Percentiles rank a stretch among this genome's conserved stretches.
These are phyloP conservation scores for Endocalyx cinctus DNA, from an alignment of 2,329 filamentous ascomycete genomes.

Conservation along the genomic window DNA sequence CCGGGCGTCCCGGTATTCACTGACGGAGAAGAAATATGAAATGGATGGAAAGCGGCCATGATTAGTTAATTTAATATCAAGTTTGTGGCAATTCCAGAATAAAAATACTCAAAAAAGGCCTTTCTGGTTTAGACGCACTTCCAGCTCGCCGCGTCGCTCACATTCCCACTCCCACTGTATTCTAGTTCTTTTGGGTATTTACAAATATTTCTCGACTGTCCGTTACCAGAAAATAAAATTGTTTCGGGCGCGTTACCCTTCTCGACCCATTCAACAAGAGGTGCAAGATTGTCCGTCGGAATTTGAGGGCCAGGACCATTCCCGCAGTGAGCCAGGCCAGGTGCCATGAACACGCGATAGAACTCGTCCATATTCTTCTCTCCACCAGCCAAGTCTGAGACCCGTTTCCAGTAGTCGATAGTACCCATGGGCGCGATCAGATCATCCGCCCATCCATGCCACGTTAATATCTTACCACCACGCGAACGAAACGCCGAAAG, in stretches of 20 bases:
- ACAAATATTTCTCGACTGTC: slow-evolving; percentile 13
- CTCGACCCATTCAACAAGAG: slow-evolving; percentile 19
- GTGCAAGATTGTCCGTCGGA: slow-evolving; percentile 9
- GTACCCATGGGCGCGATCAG: slow-evolving; percentile 28
- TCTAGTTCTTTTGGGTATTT: slow-evolving; percentile 13
- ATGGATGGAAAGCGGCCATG: too few species aligned
- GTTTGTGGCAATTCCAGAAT: too few species aligned
- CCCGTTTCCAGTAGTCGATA: slow-evolving; percentile 28
- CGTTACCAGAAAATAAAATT: slow-evolving; percentile 11
- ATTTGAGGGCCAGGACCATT: slow-evolving; percentile 34
- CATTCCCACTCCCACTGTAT: slow-evolving; percentile 12
- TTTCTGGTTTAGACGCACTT: slow-evolving; percentile 10
- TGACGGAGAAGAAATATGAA: too few species aligned
- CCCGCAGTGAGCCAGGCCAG: slow-evolving; percentile 47
- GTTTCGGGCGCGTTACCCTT: slow-evolving; percentile 16
- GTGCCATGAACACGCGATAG: slow-evolving; percentile 46
- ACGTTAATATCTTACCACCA: slow-evolving; percentile 38
- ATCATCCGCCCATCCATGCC: slow-evolving; percentile 36
- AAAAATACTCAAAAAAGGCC: too few species aligned
- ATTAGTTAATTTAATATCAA: too few species aligned
- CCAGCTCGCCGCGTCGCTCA: slow-evolving; percentile 16
- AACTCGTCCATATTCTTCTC: slow-evolving; percentile 36
- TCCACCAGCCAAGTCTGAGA: slow-evolving; percentile 13
- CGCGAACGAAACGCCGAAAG: slow-evolving; percentile 22
- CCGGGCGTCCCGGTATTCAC: too few species aligned